These are phyloP conservation scores for Cubamyces lactineus DNA, from an alignment of 768 basidiomycete genomes.

Conservation along the genomic window DNA sequence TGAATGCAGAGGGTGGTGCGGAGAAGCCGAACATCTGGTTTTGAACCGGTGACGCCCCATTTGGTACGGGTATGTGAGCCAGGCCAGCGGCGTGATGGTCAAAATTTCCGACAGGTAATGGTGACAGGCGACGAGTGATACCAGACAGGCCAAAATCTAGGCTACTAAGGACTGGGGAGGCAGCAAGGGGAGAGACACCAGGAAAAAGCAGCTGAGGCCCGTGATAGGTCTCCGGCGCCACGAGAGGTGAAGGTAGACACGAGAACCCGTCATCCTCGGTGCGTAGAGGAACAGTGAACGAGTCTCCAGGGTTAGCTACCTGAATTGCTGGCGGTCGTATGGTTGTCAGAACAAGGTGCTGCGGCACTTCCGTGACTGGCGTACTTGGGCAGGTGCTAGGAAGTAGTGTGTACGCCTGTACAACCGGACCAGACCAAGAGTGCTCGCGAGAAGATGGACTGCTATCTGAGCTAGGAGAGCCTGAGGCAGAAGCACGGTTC, in stretches of 20 bases:
- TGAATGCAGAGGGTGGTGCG: background rate
- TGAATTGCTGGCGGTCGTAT: background rate
- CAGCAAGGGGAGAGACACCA: background rate
- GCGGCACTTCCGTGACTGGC: too few species aligned
- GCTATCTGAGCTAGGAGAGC: background rate
- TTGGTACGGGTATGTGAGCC: background rate
- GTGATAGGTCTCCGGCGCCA: too few species aligned
- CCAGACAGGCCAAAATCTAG: background rate
- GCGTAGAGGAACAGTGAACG: constrained; percentile 20
- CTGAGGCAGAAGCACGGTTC: background rate
- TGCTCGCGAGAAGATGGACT: background rate
- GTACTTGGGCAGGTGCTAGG: too few species aligned
- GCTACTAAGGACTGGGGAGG: background rate
- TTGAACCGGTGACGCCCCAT: background rate
- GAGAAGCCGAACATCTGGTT: background rate
- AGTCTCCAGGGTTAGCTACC: constrained; percentile 12
- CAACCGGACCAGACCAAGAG: background rate
- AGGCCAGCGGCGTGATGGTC: background rate
- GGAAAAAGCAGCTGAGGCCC: too few species aligned
- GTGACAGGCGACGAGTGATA: background rate
- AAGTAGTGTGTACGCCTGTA: background rate
- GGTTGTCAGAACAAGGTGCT: background rate
- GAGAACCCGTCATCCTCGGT: background rate
- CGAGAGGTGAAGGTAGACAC: background rate
- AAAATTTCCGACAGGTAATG: too few species aligned